These are phyloP conservation scores for Stramenopiles sp. DNA, from an alignment of 352 stramenopile species.

Conservation along the genomic window DNA sequence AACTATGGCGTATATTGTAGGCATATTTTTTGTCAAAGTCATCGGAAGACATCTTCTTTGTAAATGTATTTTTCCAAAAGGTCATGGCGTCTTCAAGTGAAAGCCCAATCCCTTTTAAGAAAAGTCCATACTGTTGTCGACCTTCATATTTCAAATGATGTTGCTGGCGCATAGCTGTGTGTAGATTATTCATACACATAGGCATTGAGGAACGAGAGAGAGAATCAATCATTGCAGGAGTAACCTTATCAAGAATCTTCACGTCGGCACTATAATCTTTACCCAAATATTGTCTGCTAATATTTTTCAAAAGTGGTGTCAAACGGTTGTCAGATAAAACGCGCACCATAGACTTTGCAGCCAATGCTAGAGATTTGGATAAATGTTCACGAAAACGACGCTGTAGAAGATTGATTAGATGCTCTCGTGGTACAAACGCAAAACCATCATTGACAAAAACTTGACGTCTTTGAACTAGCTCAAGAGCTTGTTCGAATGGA, in stretches of 20 bases:
- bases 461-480: constrained; percentile 42
- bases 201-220: constrained; percentile 34
- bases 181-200: constrained; percentile 79
- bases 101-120: constrained; percentile 85
- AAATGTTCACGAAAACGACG: constrained; percentile 56
- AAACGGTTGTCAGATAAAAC: constrained; percentile 37
- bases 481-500: constrained; percentile 72
- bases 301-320: constrained; percentile 56
- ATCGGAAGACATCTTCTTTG: constrained; percentile 54
- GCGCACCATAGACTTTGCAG: constrained; percentile 34
- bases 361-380: constrained; percentile 44
- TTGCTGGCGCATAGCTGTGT: constrained; percentile 57
- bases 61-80: constrained; percentile 69
- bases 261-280: constrained; percentile 27
- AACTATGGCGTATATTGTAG: constrained; percentile 96
- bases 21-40: constrained; percentile 93
- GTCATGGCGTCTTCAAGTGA: constrained; percentile 68
- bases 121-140: constrained; percentile 84
- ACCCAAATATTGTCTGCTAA: constrained; percentile 80
- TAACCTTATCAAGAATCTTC: background rate
- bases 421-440: constrained; percentile 67
- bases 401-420: constrained; percentile 67
- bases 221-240: background rate
- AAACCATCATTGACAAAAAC: constrained; percentile 66
- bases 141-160: constrained; percentile 85